Evolutionary conservation across 129 eudicot genomes (phyloP), one percentile per base, ranked within the genome.

Genomic region (Kitagawia praeruptora): DNA sequence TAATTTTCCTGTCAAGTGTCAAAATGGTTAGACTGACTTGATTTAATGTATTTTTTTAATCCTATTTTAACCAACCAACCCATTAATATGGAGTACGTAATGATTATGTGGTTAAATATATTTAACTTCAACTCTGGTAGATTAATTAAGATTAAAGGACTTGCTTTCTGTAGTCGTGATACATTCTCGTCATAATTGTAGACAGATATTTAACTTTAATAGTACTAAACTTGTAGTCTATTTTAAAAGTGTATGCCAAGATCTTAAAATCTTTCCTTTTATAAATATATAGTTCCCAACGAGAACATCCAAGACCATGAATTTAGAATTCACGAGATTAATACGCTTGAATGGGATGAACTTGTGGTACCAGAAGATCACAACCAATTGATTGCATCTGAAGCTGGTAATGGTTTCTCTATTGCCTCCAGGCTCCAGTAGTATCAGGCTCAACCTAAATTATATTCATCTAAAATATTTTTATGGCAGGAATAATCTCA

Each of bases 281-380:
- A 49, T 67, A 81, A 75, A 74, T 66, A 67, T 34, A 78, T 86
- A 88, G 98, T 79, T 76, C 84, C 82, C 58, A 70, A 49, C 42
- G 89, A 84, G 85, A 84, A 80, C 23, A 75, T 92, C 63, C 79
- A 84, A 77, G 85, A 84, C 82, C 91, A 95, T 85, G 89, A 87
- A 79, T 81, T 80, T 86, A 90, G 83, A 83, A 90, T 95, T 78
- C 98, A 83, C 79, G 98, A 92, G 87, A 86, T 95, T 40, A 92
- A 95, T 84, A 92, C 96, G 31, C 96, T 92, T 72, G 98, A 90
- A n/a, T 95, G 98, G 98, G 97, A 95, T 79, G 97, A 95, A 74
- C 98, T 95, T 82, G 84, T 95, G 78, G 86, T 80, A 80, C 86
- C 89, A 48, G 87, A 81, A 85, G 96, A 86, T 84, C 66, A 85